Evolutionary conservation across 306 rosid genomes (phyloP).

Genomic region (Clitoria ternatea): DNA sequence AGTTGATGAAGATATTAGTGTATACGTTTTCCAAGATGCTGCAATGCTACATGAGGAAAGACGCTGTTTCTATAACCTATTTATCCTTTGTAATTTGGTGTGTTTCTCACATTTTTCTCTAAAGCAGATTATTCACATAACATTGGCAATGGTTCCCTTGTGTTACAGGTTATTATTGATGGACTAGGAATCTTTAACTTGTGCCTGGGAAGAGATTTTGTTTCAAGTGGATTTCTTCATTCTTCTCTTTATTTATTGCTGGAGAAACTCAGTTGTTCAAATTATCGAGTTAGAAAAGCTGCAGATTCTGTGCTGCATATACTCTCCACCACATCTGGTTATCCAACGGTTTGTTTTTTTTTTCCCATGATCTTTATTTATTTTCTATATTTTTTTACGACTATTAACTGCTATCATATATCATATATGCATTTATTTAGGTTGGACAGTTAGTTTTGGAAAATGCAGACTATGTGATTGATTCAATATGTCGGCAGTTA

Average conservation of each 20-base stretch:
- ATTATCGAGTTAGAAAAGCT: slow-evolving; percentile 64
- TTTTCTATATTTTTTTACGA: slow-evolving; percentile 6
- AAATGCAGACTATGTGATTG: slow-evolving; percentile 91
- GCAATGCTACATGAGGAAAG: slow-evolving; percentile 85
- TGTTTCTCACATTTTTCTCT: slow-evolving; percentile 20
- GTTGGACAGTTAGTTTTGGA: slow-evolving; percentile 77
- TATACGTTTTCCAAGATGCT: slow-evolving; percentile 65
- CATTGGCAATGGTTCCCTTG: slow-evolving; percentile 30
- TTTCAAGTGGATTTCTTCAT: slow-evolving; percentile 85
- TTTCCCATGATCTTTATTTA: background rate
- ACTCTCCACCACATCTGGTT: slow-evolving; percentile 61
- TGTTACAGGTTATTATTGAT: slow-evolving; percentile 82
- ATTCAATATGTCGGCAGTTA: slow-evolving; percentile 82
- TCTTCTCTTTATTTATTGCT: slow-evolving; percentile 86
- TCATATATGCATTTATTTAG: slow-evolving; percentile 39
- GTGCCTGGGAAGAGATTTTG: slow-evolving; percentile 77
- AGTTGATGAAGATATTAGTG: slow-evolving; percentile 54
- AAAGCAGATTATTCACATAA: slow-evolving; percentile 13
- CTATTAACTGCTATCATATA: slow-evolving; percentile 1
- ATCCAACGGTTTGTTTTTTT: slow-evolving; percentile 53
- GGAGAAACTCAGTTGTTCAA: slow-evolving; percentile 79
- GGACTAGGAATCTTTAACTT: slow-evolving; percentile 79
- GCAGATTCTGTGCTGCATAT: slow-evolving; percentile 68
- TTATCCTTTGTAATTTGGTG: slow-evolving; percentile 21
- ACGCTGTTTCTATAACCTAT: slow-evolving; percentile 27